Evolutionary conservation across 2,329 filamentous ascomycete species (phyloP).

Genomic region (Macrophomina tecta): DNA sequence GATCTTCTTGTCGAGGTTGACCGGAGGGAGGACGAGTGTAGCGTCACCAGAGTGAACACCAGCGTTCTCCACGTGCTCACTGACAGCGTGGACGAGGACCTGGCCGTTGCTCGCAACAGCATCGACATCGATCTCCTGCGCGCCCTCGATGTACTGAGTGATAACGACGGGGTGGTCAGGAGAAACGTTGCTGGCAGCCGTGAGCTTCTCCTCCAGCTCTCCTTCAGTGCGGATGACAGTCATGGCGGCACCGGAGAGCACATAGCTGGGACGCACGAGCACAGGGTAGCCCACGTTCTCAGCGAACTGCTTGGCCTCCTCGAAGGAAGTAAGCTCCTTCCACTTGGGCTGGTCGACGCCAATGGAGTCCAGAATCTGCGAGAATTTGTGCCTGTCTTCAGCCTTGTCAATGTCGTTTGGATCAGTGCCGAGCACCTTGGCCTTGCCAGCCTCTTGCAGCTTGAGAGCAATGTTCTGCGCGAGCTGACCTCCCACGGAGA

Average conservation of each 20-base stretch:
- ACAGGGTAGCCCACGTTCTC: conserved; percentile 89
- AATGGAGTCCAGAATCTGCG: conserved; percentile 94
- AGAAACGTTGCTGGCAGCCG: conserved; percentile 86
- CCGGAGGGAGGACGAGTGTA: conserved; percentile 89
- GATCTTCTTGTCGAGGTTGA: conserved; percentile 74
- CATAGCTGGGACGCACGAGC: conserved; percentile 91
- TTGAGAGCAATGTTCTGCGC: conserved; percentile 97
- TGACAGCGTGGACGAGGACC: conserved; percentile 88
- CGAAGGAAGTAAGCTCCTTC: conserved; percentile 93
- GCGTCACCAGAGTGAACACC: conserved; percentile 98
- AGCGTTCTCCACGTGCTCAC: conserved; percentile 94
- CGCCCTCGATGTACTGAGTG: conserved; percentile 96
- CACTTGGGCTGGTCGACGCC: conserved; percentile 96
- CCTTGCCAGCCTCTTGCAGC: conserved; percentile 87
- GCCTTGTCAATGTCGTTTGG: conserved; percentile 96
- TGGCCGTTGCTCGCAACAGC: conserved; percentile 87
- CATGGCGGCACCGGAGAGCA: conserved; percentile 97
- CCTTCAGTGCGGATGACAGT: conserved; percentile 88
- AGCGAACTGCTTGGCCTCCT: conserved; percentile 87
- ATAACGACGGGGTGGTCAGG: conserved; percentile 98
- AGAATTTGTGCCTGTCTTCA: conserved; percentile 98
- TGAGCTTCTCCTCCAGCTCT: conserved; percentile 93
- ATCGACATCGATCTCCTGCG: conserved; percentile 95
- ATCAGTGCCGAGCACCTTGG: conserved; percentile 90
- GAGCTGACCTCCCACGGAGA: conserved; percentile 93